phyloP scores from a whole-genome alignment of 345 rosid genomes.

The Hibiscus mutabilis region DNA sequence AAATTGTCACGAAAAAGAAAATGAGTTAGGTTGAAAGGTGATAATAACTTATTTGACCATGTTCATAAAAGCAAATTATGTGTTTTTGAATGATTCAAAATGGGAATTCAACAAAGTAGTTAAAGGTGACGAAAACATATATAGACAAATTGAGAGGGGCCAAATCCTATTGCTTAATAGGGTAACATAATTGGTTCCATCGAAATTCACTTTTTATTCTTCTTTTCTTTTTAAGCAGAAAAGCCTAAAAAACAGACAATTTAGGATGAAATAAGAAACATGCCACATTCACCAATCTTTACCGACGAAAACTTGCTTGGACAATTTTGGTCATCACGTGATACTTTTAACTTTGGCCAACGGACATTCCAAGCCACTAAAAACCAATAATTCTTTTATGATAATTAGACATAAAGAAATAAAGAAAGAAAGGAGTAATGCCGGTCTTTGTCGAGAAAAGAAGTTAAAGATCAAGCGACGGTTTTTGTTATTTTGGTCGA shows the following conservation, averaged over 20 bases:
- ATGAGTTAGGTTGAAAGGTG: neutral
- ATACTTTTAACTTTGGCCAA: neutral
- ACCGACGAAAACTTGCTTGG: neutral
- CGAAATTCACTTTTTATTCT: neutral
- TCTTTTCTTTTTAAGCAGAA: too few relatives aligned
- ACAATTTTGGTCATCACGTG: neutral
- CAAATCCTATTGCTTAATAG: neutral
- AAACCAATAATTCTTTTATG: neutral
- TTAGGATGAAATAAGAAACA: too few relatives aligned
- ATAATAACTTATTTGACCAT: neutral
- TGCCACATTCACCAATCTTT: neutral
- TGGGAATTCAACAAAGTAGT: neutral
- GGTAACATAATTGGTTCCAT: neutral
- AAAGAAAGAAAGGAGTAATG: neutral
- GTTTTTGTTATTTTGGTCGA: neutral
- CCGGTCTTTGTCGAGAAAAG: slow-evolving; percentile 4
- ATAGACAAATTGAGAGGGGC: neutral
- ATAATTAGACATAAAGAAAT: neutral
- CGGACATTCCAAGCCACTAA: slow-evolving; percentile 7
- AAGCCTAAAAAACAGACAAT: too few relatives aligned
- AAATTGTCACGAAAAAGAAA: neutral
- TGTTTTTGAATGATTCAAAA: neutral
- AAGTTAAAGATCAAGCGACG: neutral
- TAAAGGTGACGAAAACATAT: neutral
- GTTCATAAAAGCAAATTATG: neutral